Evolutionary conservation across 139 green algal species (phyloP).

Genomic region (Desmodesmus armatus): DNA sequence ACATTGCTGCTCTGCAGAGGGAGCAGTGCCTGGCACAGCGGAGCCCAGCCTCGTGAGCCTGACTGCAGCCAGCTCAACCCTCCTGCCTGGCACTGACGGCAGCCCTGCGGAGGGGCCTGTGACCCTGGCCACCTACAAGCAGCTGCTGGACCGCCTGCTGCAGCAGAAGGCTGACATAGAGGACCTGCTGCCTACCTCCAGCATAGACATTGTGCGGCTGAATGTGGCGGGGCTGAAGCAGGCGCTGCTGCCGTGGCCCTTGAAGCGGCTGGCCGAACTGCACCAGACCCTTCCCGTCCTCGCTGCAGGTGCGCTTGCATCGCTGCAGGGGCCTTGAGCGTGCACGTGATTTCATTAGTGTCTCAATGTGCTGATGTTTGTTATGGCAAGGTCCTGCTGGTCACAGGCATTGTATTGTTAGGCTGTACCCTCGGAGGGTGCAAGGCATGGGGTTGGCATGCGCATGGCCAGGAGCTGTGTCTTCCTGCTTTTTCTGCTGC

Average conservation of each 20-base stretch:
- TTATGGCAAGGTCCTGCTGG: no score
- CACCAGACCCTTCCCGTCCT: constrained; percentile 68
- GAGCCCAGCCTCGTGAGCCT: neutral
- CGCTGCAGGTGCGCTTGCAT: constrained; percentile 45
- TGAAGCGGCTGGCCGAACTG: constrained; percentile 65
- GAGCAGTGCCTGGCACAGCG: neutral
- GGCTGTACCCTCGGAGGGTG: no score
- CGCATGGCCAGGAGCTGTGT: neutral
- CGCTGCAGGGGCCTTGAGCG: neutral
- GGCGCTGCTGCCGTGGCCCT: constrained; percentile 74
- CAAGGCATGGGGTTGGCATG: no score
- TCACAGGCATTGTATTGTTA: no score
- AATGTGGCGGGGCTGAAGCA: constrained; percentile 64
- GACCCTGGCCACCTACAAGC: constrained; percentile 65
- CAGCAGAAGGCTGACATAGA: constrained; percentile 70
- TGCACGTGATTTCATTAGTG: no score
- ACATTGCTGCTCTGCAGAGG: no score
- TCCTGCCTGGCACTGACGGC: neutral
- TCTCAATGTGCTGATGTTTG: no score
- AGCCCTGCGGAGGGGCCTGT: constrained; percentile 17
- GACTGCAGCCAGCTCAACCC: neutral
- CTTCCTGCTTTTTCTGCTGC: neutral
- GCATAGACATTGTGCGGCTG: constrained; percentile 55
- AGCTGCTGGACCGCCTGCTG: constrained; percentile 66
- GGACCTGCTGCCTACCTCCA: constrained; percentile 51